These are phyloP conservation scores for Helichrysum umbraculigerum DNA, from an alignment of 129 eudicot species.

Conservation along the genomic window DNA sequence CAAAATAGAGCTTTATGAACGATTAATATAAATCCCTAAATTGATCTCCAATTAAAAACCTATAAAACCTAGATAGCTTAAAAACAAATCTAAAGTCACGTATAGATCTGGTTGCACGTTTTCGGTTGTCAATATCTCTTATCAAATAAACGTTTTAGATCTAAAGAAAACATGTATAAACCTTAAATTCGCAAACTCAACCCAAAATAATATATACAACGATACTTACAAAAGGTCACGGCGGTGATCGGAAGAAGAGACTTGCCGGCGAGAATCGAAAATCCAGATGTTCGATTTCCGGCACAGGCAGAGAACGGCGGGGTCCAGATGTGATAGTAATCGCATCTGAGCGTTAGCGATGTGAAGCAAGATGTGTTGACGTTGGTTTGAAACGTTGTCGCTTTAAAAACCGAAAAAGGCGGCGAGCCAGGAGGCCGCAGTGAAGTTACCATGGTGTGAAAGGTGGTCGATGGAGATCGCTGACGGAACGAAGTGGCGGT, in stretches of 20 bases:
- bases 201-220: constrained; percentile 73
- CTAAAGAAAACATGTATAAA: too few relatives aligned
- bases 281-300: constrained; percentile 73
- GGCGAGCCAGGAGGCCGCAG: constrained; percentile 81
- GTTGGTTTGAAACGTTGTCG: constrained; percentile 69
- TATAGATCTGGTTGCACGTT: too few relatives aligned
- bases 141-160: too few relatives aligned
- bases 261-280: constrained; percentile 51
- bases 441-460: constrained; percentile 57
- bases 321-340: constrained; percentile 71
- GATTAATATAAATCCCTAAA: too few relatives aligned
- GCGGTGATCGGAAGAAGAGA: constrained; percentile 45
- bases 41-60: too few relatives aligned
- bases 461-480: constrained; percentile 75
- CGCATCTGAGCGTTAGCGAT: constrained; percentile 93
- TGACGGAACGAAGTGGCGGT: constrained; percentile 66
- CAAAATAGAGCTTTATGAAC: too few relatives aligned
- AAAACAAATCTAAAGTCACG: too few relatives aligned
- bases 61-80: too few relatives aligned
- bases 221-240: constrained; percentile 72
- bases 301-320: constrained; percentile 59
- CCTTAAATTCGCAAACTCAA: constrained; percentile 78
- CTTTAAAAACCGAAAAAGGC: constrained; percentile 77
- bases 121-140: too few relatives aligned
- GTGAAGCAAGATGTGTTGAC: constrained; percentile 84